Evolutionary conservation across 1,284 basidiomycete genomes (phyloP).

Genomic region (Wolfiporia cocos): DNA sequence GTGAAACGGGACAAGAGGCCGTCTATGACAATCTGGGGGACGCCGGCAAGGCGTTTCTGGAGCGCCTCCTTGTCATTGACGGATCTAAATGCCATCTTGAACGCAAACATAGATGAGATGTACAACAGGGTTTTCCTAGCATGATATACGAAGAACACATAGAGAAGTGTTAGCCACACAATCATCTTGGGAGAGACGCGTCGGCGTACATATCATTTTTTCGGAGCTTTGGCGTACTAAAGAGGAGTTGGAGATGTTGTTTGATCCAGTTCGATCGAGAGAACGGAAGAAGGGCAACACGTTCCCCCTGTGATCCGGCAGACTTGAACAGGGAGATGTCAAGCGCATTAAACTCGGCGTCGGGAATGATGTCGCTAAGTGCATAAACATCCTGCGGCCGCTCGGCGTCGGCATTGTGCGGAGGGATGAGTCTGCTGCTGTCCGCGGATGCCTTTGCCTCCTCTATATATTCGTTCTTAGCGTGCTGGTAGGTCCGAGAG

Average conservation of each 20-base stretch:
- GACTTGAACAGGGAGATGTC: constrained; percentile 47
- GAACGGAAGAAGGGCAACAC: constrained; percentile 54
- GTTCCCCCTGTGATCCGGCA: constrained; percentile 42
- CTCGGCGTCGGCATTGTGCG: constrained; percentile 57
- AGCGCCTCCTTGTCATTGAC: constrained; percentile 45
- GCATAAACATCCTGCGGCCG: constrained; percentile 73
- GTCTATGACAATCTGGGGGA: constrained; percentile 66
- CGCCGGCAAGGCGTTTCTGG: constrained; percentile 46
- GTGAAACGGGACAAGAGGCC: constrained; percentile 78
- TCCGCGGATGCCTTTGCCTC: constrained; percentile 59
- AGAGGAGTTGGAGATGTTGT: constrained; percentile 43
- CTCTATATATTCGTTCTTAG: constrained; percentile 35
- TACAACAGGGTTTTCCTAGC: constrained; percentile 73
- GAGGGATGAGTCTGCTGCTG: constrained; percentile 67
- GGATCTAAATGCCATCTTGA: constrained; percentile 44
- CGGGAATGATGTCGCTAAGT: constrained; percentile 69
- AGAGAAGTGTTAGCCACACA: constrained; percentile 1
- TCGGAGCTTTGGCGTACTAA: constrained; percentile 39
- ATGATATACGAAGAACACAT: too few relatives aligned
- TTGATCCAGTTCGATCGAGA: constrained; percentile 65
- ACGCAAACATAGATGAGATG: constrained; percentile 70
- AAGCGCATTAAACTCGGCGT: constrained; percentile 69
- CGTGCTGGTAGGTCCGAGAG: background rate
- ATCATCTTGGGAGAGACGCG: too few relatives aligned
- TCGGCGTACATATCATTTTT: constrained; percentile 50